Conservation (phyloP, 495 filamentous ascomycete species). For the Cercophora sp. region DNA sequence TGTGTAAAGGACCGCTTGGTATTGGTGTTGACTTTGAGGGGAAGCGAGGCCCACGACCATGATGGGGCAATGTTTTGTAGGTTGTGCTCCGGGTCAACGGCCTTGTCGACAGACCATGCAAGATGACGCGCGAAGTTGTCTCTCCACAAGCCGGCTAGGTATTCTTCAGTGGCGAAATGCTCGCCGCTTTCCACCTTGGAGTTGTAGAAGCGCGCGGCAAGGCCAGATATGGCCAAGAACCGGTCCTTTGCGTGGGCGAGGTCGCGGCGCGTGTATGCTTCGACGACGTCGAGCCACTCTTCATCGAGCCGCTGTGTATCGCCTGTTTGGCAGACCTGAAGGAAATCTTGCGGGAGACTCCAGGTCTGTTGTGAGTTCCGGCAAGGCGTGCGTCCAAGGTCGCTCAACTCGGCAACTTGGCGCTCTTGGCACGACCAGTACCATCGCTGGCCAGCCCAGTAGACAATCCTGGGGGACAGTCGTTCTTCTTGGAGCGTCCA, state of each 20-base stretch:
- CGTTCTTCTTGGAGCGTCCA: slow-evolving; percentile 35
- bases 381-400: slow-evolving; percentile 3
- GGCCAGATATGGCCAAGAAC: slow-evolving; percentile 30
- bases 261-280: slow-evolving; percentile 28
- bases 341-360: slow-evolving; percentile 26
- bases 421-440: slow-evolving; percentile 32
- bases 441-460: slow-evolving; percentile 30
- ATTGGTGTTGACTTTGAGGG: slow-evolving; percentile 18
- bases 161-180: slow-evolving; percentile 20
- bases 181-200: slow-evolving; percentile 23
- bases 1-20: slow-evolving; percentile 21
- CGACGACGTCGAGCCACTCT: slow-evolving; percentile 33
- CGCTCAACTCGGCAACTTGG: slow-evolving; percentile 19
- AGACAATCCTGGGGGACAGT: slow-evolving; percentile 29
- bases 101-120: slow-evolving; percentile 25
- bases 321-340: slow-evolving; percentile 25
- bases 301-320: slow-evolving; percentile 23
- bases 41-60: slow-evolving; percentile 30
- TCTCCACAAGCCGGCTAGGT: slow-evolving; percentile 29
- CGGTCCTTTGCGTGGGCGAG: slow-evolving; percentile 26
- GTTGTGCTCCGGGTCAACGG: slow-evolving; percentile 10
- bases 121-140: slow-evolving; percentile 28
- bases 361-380: background rate
- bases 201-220: slow-evolving; percentile 30
- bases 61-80: slow-evolving; percentile 28